phyloP scores from a whole-genome alignment of 768 basidiomycete species.

The Boletales sp. region DNA sequence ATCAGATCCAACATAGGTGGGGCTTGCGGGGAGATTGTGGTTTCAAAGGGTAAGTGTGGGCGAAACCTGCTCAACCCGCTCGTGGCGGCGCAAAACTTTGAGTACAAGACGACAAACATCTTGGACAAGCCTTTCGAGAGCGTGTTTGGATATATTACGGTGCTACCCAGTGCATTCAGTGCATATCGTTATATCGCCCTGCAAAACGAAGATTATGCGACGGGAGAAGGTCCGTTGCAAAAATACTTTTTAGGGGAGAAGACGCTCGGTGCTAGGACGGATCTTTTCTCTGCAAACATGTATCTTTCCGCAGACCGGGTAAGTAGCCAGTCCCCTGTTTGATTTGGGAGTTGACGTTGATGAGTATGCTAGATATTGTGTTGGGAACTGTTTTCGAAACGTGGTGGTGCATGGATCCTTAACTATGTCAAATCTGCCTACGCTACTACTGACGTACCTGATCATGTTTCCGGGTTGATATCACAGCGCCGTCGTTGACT shows the following conservation, averaged over 20 bases:
- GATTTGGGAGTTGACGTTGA: conserved; percentile 1
- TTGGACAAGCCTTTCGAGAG: conserved; percentile 88
- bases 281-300: conserved; percentile 96
- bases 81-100: conserved; percentile 90
- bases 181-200: conserved; percentile 90
- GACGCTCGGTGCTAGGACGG: conserved; percentile 83
- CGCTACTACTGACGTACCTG: conserved; percentile 90
- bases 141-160: conserved; percentile 92
- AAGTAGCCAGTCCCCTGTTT: conserved; percentile 13
- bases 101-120: conserved; percentile 94
- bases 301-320: conserved; percentile 89
- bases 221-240: conserved; percentile 84
- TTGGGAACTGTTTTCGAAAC: conserved; percentile 97
- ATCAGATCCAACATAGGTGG: conserved; percentile 89
- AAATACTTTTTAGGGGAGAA: conserved; percentile 98
- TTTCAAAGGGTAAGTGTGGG: conserved; percentile 82
- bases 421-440: conserved; percentile 97
- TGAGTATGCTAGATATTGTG: conserved; percentile 69
- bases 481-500: conserved; percentile 95
- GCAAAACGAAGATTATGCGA: conserved; percentile 79
- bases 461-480: conserved; percentile 92
- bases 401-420: conserved; percentile 84
- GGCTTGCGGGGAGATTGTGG: conserved; percentile 95
- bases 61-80: conserved; percentile 78
- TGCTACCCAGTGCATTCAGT: conserved; percentile 89